These are phyloP conservation scores for Cyclocybe cylindracea DNA, from an alignment of 768 basidiomycete species.

Conservation along the genomic window DNA sequence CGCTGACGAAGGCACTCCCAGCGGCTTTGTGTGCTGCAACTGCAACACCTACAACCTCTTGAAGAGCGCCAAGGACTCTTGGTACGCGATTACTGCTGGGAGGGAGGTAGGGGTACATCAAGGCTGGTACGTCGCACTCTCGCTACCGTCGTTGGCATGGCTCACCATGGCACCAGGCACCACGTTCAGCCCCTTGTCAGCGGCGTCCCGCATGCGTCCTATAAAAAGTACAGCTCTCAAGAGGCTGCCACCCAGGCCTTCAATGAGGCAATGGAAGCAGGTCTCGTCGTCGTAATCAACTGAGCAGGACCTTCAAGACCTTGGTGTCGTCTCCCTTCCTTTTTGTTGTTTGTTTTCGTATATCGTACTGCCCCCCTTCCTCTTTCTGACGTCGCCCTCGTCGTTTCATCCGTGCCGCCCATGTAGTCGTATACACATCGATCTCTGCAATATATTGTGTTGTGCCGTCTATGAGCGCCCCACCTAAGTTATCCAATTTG, in stretches of 20 bases:
- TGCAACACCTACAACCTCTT: slow-evolving; percentile 8
- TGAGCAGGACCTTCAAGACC: too few relatives aligned
- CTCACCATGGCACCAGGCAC: slow-evolving; percentile 1
- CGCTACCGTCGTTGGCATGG: background rate
- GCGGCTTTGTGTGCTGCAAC: slow-evolving; percentile 1
- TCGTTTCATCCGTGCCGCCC: too few relatives aligned
- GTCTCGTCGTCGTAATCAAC: background rate
- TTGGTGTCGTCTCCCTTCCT: too few relatives aligned
- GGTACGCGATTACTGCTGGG: slow-evolving; percentile 6
- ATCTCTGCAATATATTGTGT: background rate
- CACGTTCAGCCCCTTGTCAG: slow-evolving; percentile 3
- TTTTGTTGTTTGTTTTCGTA: background rate
- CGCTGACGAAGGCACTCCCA: background rate
- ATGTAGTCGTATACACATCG: background rate
- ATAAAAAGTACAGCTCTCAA: background rate
- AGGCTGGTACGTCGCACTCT: slow-evolving; percentile 1
- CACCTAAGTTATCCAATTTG: too few relatives aligned
- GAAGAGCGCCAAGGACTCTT: background rate
- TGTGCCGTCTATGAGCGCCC: too few relatives aligned
- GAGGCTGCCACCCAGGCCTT: slow-evolving; percentile 1
- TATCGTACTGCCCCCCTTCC: too few relatives aligned
- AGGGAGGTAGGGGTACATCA: slow-evolving; percentile 3
- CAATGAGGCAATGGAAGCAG: background rate
- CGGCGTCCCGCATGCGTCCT: slow-evolving; percentile 1
- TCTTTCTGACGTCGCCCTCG: too few relatives aligned